Evolutionary conservation across 2,329 filamentous ascomycete genomes (phyloP).

Genomic region (Scedosporium boydii): DNA sequence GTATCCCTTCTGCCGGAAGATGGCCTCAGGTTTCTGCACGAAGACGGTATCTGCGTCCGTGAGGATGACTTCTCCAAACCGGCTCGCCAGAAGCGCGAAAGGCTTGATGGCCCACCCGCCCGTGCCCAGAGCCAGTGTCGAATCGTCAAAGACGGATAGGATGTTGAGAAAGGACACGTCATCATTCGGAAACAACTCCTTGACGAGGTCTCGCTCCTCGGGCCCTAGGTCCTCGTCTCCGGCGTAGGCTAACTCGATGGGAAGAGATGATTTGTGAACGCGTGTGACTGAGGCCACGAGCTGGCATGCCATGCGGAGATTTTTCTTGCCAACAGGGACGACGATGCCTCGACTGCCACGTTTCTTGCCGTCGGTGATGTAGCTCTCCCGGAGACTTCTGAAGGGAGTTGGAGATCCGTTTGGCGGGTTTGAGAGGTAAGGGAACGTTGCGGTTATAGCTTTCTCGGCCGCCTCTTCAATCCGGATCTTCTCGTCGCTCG

Average conservation of each 20-base stretch:
- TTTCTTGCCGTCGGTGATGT: background rate
- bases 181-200: slow-evolving; percentile 9
- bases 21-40: slow-evolving; percentile 22
- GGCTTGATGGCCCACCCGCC: slow-evolving; percentile 31
- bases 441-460: slow-evolving; percentile 14
- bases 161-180: slow-evolving; percentile 23
- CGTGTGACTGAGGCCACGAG: slow-evolving; percentile 21
- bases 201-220: slow-evolving; percentile 15
- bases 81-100: slow-evolving; percentile 26
- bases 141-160: slow-evolving; percentile 22
- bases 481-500: background rate
- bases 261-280: slow-evolving; percentile 19
- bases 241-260: slow-evolving; percentile 27
- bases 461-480: slow-evolving; percentile 8
- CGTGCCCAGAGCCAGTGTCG: slow-evolving; percentile 16
- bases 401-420: slow-evolving; percentile 9
- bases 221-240: slow-evolving; percentile 21
- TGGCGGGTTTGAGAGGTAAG: slow-evolving; percentile 15
- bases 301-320: slow-evolving; percentile 25
- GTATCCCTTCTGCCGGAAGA: slow-evolving; percentile 23
- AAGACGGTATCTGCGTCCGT: slow-evolving; percentile 30
- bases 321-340: slow-evolving; percentile 18
- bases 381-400: slow-evolving; percentile 10
- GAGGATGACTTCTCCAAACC: slow-evolving; percentile 26
- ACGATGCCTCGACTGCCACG: slow-evolving; percentile 22